Conservation (phyloP, 331 rosid genomes). For the Spiraea crenata region DNA sequence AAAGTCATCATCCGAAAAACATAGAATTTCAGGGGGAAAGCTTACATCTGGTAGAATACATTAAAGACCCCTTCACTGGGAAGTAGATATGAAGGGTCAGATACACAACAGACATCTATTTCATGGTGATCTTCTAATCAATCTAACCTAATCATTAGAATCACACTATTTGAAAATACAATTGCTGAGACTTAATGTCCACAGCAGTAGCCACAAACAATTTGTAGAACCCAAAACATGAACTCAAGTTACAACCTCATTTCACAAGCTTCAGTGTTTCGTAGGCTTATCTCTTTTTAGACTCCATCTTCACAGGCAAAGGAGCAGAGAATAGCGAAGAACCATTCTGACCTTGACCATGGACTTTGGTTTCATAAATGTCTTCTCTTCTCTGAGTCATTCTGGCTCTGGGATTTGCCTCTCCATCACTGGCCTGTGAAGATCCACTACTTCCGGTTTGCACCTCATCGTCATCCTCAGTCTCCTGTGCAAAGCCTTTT, state of each 20-base stretch:
- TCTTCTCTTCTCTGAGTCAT: constrained; percentile 27
- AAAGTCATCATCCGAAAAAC: constrained; percentile 8
- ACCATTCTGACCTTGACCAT: constrained; percentile 27
- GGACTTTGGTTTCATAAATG: constrained; percentile 28
- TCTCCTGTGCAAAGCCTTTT: constrained; percentile 40
- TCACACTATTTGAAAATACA: not conserved
- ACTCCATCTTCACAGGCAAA: constrained; percentile 79
- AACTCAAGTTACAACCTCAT: constrained; percentile 15
- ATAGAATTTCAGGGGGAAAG: constrained; percentile 9
- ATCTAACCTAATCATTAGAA: constrained; percentile 6
- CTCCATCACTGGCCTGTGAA: constrained; percentile 46
- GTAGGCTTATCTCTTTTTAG: constrained; percentile 50
- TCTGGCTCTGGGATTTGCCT: constrained; percentile 33
- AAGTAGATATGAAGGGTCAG: not conserved
- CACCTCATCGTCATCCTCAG: constrained; percentile 53
- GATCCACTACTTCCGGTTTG: constrained; percentile 32
- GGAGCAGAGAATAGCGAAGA: constrained; percentile 65
- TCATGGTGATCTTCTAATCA: constrained; percentile 2
- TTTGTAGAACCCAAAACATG: constrained; percentile 7
- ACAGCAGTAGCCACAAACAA: constrained; percentile 9
- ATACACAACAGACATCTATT: not conserved
- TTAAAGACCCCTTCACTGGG: not conserved
- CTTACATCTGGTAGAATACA: constrained; percentile 10
- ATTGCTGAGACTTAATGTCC: constrained; percentile 1
- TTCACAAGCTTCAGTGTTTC: constrained; percentile 47